phyloP scores from a whole-genome alignment of 768 basidiomycete genomes.

The Cubamyces sp. region DNA sequence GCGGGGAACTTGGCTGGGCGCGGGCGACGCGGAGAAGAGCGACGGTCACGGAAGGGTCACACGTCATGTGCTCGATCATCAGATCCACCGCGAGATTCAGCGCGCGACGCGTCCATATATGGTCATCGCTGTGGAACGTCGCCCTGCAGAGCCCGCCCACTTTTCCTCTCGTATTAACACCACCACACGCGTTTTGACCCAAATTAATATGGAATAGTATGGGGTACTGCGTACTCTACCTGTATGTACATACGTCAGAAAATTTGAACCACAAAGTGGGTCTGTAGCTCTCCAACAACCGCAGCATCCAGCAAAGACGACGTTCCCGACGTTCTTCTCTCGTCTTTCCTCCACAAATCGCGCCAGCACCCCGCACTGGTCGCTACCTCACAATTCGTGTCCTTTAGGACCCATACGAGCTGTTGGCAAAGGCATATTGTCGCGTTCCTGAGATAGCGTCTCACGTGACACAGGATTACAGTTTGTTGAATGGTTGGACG shows the following conservation, averaged over 20 bases:
- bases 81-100: constrained; percentile 35
- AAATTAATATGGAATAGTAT: constrained; percentile 1
- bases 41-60: constrained; percentile 7
- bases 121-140: constrained; percentile 31
- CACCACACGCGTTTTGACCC: neutral
- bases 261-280: constrained; percentile 16
- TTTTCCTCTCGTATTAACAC: constrained; percentile 12
- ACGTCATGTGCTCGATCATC: constrained; percentile 25
- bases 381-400: constrained; percentile 6
- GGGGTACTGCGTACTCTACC: neutral
- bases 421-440: constrained; percentile 17
- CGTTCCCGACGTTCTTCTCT: constrained; percentile 12
- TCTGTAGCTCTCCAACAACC: constrained; percentile 15
- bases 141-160: constrained; percentile 19
- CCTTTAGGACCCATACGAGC: neutral
- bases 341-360: constrained; percentile 9
- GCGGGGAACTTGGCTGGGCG: neutral
- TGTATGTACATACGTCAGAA: neutral
- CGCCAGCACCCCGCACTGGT: neutral
- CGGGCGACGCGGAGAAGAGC: constrained; percentile 2
- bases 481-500: constrained; percentile 40
- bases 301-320: constrained; percentile 12
- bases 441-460: constrained; percentile 29
- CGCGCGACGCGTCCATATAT: constrained; percentile 35
- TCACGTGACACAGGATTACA: constrained; percentile 41